Evolutionary conservation across 805 yeast genomes (phyloP).

Genomic region (Komagataella kurtzmanii): DNA sequence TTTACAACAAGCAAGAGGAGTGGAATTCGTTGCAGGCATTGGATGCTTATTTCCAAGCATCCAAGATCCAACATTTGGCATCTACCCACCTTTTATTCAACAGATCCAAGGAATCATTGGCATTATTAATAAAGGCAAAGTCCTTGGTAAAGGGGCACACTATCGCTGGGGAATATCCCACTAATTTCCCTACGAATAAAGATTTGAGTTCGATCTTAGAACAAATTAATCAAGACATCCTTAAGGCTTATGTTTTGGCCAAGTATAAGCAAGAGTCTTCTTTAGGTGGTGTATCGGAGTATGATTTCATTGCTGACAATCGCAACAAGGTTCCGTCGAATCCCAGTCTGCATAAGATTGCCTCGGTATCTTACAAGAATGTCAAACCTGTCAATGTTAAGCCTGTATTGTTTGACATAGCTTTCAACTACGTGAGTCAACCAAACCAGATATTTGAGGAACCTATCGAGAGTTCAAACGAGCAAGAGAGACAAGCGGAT

Average conservation of each 20-base stretch:
- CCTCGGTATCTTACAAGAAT: slow-evolving; percentile 14
- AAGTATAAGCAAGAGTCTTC: slow-evolving; percentile 23
- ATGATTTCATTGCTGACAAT: slow-evolving; percentile 16
- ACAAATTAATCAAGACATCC: slow-evolving; percentile 8
- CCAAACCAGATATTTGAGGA: background rate
- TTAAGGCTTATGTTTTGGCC: slow-evolving; percentile 32
- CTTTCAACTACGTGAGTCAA: slow-evolving; percentile 54
- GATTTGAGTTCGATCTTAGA: slow-evolving; percentile 14
- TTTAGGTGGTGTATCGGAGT: slow-evolving; percentile 1
- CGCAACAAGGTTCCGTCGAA: slow-evolving; percentile 15
- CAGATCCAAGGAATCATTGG: slow-evolving; percentile 32
- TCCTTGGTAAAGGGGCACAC: slow-evolving; percentile 7
- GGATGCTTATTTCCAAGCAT: slow-evolving; percentile 29
- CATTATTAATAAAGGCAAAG: slow-evolving; percentile 22
- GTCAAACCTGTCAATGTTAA: slow-evolving; percentile 59
- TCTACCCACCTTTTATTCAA: slow-evolving; percentile 25
- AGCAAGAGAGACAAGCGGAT: background rate
- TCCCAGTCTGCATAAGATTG: slow-evolving; percentile 17
- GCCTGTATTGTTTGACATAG: slow-evolving; percentile 87
- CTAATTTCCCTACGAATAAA: slow-evolving; percentile 24
- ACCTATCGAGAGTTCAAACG: background rate
- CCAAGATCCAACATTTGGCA: slow-evolving; percentile 30
- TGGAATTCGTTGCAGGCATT: slow-evolving; percentile 37
- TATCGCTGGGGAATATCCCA: slow-evolving; percentile 22
- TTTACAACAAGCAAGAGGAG: slow-evolving; percentile 69